Base-by-base conservation (phyloP, 257 asterid species). In the Penstemon davidsonii region DNA sequence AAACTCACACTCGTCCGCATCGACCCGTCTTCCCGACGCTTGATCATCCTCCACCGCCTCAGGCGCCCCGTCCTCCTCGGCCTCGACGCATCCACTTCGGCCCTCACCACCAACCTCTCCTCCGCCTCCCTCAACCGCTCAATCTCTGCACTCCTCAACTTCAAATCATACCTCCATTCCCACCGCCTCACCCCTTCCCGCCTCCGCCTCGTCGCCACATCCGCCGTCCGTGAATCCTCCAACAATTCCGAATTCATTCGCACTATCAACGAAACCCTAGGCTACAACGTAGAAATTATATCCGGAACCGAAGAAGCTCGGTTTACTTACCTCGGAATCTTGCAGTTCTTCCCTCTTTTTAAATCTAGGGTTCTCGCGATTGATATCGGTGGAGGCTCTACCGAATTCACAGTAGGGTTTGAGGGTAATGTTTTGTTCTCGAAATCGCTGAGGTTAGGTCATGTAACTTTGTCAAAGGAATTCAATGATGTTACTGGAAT, bases 301-400 rank as follows among this genome's bases (percentile, higher is more conserved):
- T 83, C 96, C 44, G 95, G 97, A 60, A 62, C 60, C 3, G 92
- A 90, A n/a, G 97, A 90, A 74, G 97, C 97, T 40, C 87, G 92
- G 51, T 84, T 90, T 5, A 76, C 80, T 60, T 90, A 90, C 80
- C 80, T 80, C 11, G 97, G 97, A 7, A 81, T 86, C 62, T 82
- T 90, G 3, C 95, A 90, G 63, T 90, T 88, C 58, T 78, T 70
- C 54, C 89, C 96, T 0, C 80, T 86, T 65, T 65, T 75, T 67
- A 38, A 58, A 44, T 72, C 79, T 33, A 85, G 85, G 42, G 78
- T 86, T 7, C 92, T 90, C 12, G 80, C 89, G 0, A 71, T 90
- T 5, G 97, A 90, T 69, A 90, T 90, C 9, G 97, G 97, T 40
- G 96, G 97, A 39, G 97, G 97, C 13, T 88, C 96, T 0, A 88